These are phyloP conservation scores for Sclerotinia sclerotiorum DNA, from an alignment of 2,329 filamentous ascomycete species.

Conservation along the genomic window DNA sequence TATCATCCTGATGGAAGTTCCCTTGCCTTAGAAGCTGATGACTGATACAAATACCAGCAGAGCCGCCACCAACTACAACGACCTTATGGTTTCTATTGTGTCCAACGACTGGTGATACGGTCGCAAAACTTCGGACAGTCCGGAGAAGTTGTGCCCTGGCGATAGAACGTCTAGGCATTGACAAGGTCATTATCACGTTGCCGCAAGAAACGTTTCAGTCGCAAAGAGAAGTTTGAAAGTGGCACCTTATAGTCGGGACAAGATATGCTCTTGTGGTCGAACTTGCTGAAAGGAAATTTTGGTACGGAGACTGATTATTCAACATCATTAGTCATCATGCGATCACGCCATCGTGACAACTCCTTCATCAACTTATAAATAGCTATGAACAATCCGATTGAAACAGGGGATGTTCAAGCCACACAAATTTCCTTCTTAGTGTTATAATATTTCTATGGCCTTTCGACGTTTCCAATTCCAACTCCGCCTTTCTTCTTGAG, in stretches of 20 bases:
- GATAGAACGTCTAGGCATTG: neutral
- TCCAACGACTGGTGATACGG: slow-evolving; percentile 41
- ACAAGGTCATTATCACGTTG: neutral
- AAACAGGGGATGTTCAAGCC: neutral
- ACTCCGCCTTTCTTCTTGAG: too few relatives aligned
- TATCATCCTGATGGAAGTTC: slow-evolving; percentile 57
- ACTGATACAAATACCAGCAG: slow-evolving; percentile 63
- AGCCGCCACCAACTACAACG: slow-evolving; percentile 65
- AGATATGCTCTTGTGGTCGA: neutral
- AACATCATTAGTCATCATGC: slow-evolving; percentile 2
- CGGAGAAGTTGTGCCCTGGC: neutral
- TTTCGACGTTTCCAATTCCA: too few relatives aligned
- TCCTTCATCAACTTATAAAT: neutral
- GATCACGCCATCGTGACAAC: slow-evolving; percentile 12
- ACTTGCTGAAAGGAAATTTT: neutral
- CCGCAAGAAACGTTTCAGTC: neutral
- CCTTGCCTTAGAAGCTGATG: slow-evolving; percentile 65
- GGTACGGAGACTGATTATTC: neutral
- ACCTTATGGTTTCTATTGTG: slow-evolving; percentile 56
- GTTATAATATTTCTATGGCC: too few relatives aligned
- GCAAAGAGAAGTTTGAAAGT: neutral
- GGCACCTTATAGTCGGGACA: neutral
- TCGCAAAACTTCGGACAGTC: slow-evolving; percentile 29
- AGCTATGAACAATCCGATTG: neutral
- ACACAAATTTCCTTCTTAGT: too few relatives aligned